phyloP scores from a whole-genome alignment of 2,329 filamentous ascomycete species.

The Cladophialophora chaetospira region DNA sequence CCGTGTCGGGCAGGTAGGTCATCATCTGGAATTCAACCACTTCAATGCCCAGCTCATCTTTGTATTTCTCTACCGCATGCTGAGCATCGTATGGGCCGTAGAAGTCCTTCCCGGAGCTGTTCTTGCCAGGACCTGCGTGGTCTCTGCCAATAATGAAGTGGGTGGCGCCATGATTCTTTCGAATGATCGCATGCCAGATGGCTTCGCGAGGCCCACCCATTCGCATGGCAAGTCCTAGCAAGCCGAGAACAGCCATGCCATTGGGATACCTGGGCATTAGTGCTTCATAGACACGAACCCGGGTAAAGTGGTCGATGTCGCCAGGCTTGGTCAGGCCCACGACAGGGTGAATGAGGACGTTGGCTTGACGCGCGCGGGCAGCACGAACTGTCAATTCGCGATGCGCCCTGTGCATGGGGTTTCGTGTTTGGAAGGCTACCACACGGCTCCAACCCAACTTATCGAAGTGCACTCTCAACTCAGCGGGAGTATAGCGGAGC shows the following conservation, averaged over 20 bases:
- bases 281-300: constrained; percentile 97
- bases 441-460: constrained; percentile 98
- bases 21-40: constrained; percentile 99
- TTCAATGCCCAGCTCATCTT: constrained; percentile 94
- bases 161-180: constrained; percentile 98
- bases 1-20: constrained; percentile 95
- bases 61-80: constrained; percentile 93
- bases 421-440: constrained; percentile 98
- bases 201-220: constrained; percentile 98
- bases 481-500: constrained; percentile 91
- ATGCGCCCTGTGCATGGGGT: constrained; percentile 99
- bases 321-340: constrained; percentile 98
- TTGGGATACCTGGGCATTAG: constrained; percentile 96
- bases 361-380: constrained; percentile 92
- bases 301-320: constrained; percentile 99
- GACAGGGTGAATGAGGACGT: constrained; percentile 98
- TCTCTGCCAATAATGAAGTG: constrained; percentile 99
- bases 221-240: constrained; percentile 94
- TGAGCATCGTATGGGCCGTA: constrained; percentile 98
- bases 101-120: constrained; percentile 94
- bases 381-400: constrained; percentile 96
- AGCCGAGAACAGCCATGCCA: constrained; percentile 95
- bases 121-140: constrained; percentile 96
- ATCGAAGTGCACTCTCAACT: constrained; percentile 95
- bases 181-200: constrained; percentile 99